Evolutionary conservation across 2,329 filamentous ascomycete species (phyloP).

Genomic region (Monosporascus sp.): DNA sequence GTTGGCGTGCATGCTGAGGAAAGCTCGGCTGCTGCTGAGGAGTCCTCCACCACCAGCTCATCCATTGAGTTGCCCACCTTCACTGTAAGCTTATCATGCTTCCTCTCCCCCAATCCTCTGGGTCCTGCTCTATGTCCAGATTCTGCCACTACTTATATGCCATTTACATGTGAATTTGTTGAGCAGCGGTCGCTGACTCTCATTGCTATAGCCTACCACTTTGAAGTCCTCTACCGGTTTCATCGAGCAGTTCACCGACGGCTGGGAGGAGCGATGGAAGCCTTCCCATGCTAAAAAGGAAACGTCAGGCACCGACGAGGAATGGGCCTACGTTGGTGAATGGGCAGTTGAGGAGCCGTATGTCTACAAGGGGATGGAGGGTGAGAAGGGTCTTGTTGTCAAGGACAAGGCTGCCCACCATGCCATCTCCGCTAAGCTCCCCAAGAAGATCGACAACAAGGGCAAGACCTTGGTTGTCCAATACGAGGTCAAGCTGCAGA

Average conservation of each 20-base stretch:
- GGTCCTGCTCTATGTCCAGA: background rate
- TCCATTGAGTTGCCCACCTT: constrained; percentile 71
- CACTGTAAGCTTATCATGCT: constrained; percentile 59
- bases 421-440: constrained; percentile 98
- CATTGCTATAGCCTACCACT: constrained; percentile 62
- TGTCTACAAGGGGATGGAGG: constrained; percentile 86
- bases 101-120: constrained; percentile 2
- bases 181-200: background rate
- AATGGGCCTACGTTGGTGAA: constrained; percentile 96
- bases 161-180: constrained; percentile 1
- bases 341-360: constrained; percentile 95
- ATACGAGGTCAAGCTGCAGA: constrained; percentile 99
- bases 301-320: constrained; percentile 70
- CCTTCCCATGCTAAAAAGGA: constrained; percentile 96
- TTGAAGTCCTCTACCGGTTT: constrained; percentile 75
- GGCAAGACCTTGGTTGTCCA: constrained; percentile 95
- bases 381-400: constrained; percentile 93
- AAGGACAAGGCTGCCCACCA: constrained; percentile 98
- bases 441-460: constrained; percentile 94
- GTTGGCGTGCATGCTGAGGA: constrained; percentile 59
- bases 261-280: constrained; percentile 92
- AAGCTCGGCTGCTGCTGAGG: constrained; percentile 35
- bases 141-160: background rate
- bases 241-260: constrained; percentile 96
- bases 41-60: constrained; percentile 48